Percentiles rank a stretch among this genome's conserved stretches.
These are phyloP conservation scores for Pueraria montana DNA, from an alignment of 306 rosid genomes.

Conservation along the genomic window DNA sequence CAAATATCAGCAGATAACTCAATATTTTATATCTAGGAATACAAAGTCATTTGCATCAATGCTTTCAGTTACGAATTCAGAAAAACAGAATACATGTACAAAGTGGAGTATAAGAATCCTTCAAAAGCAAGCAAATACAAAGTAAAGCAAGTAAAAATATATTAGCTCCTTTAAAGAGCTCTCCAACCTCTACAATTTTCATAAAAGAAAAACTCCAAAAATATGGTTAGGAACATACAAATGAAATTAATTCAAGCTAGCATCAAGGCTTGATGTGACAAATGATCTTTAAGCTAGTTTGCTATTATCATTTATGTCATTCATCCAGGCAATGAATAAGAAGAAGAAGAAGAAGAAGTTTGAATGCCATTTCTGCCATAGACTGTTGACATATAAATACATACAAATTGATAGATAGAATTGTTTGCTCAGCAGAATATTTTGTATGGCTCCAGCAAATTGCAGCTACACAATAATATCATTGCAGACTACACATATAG, in stretches of 20 bases:
- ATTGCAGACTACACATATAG: no score
- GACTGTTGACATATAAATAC: no score
- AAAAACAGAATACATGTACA: slow-evolving; percentile 26
- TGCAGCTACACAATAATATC: no score
- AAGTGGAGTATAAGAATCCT: slow-evolving; percentile 39
- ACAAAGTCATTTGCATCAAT: slow-evolving; percentile 30
- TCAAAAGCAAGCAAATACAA: neutral
- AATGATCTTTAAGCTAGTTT: slow-evolving; percentile 30
- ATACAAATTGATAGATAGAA: no score
- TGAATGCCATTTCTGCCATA: no score
- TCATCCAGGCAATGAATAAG: slow-evolving; percentile 11
- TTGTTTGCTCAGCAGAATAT: no score
- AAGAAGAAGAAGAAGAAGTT: slow-evolving; percentile 95
- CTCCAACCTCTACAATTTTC: slow-evolving; percentile 34
- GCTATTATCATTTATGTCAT: slow-evolving; percentile 20
- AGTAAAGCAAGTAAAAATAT: slow-evolving; percentile 33
- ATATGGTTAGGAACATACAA: neutral
- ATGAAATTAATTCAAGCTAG: slow-evolving; percentile 2
- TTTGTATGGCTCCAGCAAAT: slow-evolving; percentile 11
- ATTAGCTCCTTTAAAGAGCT: slow-evolving; percentile 17
- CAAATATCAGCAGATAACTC: slow-evolving; percentile 46
- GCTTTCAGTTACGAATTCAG: slow-evolving; percentile 41
- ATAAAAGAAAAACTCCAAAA: slow-evolving; percentile 18
- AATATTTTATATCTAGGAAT: slow-evolving; percentile 33
- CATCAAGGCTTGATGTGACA: slow-evolving; percentile 31